Evolutionary conservation across 2,329 filamentous ascomycete species (phyloP).

Genomic region (Elsinoe arachidis): DNA sequence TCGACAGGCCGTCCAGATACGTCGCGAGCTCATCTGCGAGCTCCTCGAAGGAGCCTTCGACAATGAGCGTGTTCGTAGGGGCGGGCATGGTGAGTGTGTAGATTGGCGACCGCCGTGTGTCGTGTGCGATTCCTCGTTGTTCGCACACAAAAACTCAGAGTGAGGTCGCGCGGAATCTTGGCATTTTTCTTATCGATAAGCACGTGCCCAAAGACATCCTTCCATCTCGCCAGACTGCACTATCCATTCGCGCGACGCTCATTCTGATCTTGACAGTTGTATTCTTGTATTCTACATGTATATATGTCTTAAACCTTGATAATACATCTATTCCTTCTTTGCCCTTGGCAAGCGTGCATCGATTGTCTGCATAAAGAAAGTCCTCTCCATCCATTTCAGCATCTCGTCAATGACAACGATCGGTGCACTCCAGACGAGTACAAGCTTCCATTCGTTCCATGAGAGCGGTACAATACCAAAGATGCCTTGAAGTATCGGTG

Average conservation of each 20-base stretch:
- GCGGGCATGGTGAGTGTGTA: conserved; percentile 13
- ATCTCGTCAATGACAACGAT: conserved; percentile 85
- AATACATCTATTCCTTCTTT: conserved; percentile 15
- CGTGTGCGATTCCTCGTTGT: neutral
- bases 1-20: conserved; percentile 78
- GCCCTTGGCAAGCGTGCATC: conserved; percentile 10
- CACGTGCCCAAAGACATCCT: neutral
- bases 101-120: neutral
- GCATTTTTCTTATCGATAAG: conserved; percentile 10
- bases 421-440: conserved; percentile 76
- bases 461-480: conserved; percentile 89
- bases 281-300: neutral
- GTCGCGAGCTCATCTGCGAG: conserved; percentile 89
- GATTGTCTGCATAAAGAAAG: conserved; percentile 26
- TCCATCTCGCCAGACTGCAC: neutral
- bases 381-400: conserved; percentile 65
- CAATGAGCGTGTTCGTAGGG: conserved; percentile 34
- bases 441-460: conserved; percentile 83
- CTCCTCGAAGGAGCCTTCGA: conserved; percentile 92
- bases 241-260: no score
- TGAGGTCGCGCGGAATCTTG: conserved; percentile 11
- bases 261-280: no score
- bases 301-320: neutral
- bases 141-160: conserved; percentile 6
- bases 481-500: conserved; percentile 74